Conservation (phyloP, 768 basidiomycete genomes). For the Agrocybe pediades region DNA sequence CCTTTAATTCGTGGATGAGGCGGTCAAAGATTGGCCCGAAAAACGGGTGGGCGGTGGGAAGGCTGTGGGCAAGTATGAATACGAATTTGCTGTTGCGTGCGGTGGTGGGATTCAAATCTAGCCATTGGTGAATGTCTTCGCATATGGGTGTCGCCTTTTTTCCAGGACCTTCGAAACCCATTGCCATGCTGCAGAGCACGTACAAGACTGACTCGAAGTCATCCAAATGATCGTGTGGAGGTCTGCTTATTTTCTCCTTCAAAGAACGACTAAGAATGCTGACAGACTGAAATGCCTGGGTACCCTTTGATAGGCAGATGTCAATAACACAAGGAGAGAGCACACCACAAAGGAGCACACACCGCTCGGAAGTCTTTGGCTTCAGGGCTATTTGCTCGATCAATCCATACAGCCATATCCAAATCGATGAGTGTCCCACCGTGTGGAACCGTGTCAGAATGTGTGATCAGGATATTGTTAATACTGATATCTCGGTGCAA, state of each 20-base stretch:
- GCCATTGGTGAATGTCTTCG: not conserved
- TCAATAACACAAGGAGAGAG: not conserved
- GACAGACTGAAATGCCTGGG: slow-evolving; percentile 13
- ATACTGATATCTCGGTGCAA: too few relatives aligned
- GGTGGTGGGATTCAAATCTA: too few relatives aligned
- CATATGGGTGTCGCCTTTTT: too few relatives aligned
- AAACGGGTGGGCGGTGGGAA: too few relatives aligned
- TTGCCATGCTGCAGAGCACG: not conserved
- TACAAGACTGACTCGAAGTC: slow-evolving; percentile 9
- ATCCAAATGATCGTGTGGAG: slow-evolving; percentile 1
- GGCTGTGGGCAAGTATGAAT: too few relatives aligned
- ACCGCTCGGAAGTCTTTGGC: slow-evolving; percentile 8
- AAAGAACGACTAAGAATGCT: not conserved
- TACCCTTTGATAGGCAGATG: slow-evolving; percentile 3
- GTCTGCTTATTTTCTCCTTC: not conserved
- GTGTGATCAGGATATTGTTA: slow-evolving; percentile 19
- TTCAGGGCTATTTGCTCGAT: not conserved
- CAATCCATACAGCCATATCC: slow-evolving; percentile 12
- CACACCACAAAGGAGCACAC: not conserved
- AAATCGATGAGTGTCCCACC: slow-evolving; percentile 14
- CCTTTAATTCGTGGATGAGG: too few relatives aligned
- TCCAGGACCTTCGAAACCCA: not conserved
- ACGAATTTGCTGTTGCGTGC: too few relatives aligned
- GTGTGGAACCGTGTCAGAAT: not conserved
- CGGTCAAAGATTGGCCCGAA: too few relatives aligned